Base-by-base conservation (phyloP, 805 yeast species). In the Pichia rugopelliculosa region DNA sequence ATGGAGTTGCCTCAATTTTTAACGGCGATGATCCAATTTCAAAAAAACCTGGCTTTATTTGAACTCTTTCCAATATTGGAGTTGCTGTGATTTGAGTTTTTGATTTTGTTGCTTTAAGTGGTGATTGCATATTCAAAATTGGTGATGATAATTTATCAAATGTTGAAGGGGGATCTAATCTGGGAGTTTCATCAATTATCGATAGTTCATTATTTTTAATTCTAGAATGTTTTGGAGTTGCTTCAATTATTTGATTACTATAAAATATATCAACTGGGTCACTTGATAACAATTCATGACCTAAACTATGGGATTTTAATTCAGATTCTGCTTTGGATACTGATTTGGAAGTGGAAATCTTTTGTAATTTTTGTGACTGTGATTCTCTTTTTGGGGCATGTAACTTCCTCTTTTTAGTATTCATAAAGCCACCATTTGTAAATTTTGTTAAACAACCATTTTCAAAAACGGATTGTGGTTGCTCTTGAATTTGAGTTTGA, bases 311-410 rank as follows among this genome's bases (percentile, higher is more conserved):
- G 7, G 22, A 13, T 10, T 17, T 8, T 17, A 23, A 13, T 39
- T 15, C 11, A 4, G 17, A 5, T 24, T n/a, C 18, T 9, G 37
- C 13, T 2, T 18, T 36, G 2, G 37, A 13, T 36, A 13, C 7
- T 6, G 21, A 9, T 36, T 36, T 36, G n/a, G 37, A 17, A 26
- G 11, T 8, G 39, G 10, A 39, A 45, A 3, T 36, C 4, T 21
- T 8, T 9, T 22, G 15, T 36, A 26, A 13, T 36, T 41, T 20
- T 37, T 23, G 8, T 41, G 38, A 15, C 36, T 37, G 22, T 27
- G 15, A 22, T 26, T 47, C 48, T 44, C 60, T 62, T 41, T 57
- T 50, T 1, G 68, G 67, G 0, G 69, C 63, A 0, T 64, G 63
- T 24, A 45, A 36, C 43, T 47, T 39, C 12, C 46, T 42, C 17